Evolutionary conservation across 2,329 filamentous ascomycete genomes (phyloP), one percentile per base, ranked within the genome.

Genomic region (Seiridium unicorne): DNA sequence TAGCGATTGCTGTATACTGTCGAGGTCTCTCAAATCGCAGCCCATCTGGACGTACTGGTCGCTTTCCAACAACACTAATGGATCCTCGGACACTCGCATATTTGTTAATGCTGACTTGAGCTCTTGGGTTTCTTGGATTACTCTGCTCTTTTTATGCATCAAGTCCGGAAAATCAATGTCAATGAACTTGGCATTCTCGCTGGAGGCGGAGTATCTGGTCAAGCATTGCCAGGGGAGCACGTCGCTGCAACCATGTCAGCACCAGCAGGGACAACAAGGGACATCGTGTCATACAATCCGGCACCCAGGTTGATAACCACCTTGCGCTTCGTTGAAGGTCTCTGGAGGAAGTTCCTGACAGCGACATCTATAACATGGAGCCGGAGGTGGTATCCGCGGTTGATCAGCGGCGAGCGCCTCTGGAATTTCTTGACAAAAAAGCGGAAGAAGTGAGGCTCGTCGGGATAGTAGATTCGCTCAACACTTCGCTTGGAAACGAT

Each of bases 401-500:
- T 97, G 70, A 97, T 95, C 56, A 97, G 80, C 1, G 94, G 93
- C n/a, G 92, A 88, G 53, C 93, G 83, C 62, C 92, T 83, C 73
- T 92, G 88, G 66, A 90, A 90, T 72, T 93, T 96, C 66, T 85
- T 88, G 40, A 96, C 92, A 74, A 97, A 97, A 70, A 92, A 89
- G 51, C 90, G 89, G 67, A 95, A 94, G 78, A 91, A 96, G 72
- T 96, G 90, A 35, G 90, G 85, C 69, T 96, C 87, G 62, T 86
- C 69, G 13, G 89, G 82, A 70, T 91, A 89, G 74, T 97, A 97
- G 11, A 96, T 79, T 66, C 89, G 89, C 71, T 97, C 93, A n/a
- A 97, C 93, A 68, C 92, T 95, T 66, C 93, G 82, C 73, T 97
- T 97, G 11, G 93, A 97, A 13, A 93, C 89, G 66, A 97, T 97